Evolutionary conservation across 2,329 filamentous ascomycete species (phyloP).

Genomic region (Fusarium protoensiforme): DNA sequence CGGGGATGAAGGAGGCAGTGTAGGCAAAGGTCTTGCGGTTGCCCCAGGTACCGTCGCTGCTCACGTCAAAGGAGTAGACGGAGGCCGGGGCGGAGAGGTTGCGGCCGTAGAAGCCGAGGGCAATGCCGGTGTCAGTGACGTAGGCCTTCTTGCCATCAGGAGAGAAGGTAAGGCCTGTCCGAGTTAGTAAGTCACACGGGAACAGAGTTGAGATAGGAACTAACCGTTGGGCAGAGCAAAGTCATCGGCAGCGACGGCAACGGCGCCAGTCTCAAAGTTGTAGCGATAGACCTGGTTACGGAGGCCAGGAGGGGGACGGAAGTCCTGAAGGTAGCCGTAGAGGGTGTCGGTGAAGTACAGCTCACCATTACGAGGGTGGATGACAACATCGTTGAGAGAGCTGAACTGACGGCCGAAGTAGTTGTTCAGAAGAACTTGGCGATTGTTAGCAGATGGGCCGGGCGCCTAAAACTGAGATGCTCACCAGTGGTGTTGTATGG

Average conservation of each 20-base stretch:
- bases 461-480: neutral
- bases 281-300: conserved; percentile 70
- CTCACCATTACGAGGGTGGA: conserved; percentile 63
- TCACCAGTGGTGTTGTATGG: conserved; percentile 63
- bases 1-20: conserved; percentile 63
- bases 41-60: conserved; percentile 57
- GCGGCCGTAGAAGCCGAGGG: conserved; percentile 53
- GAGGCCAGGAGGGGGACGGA: conserved; percentile 63
- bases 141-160: conserved; percentile 65
- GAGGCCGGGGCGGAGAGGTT: conserved; percentile 56
- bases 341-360: conserved; percentile 73
- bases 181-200: neutral
- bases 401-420: conserved; percentile 70
- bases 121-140: conserved; percentile 65
- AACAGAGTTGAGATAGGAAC: neutral
- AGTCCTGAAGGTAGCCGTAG: conserved; percentile 69
- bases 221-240: conserved; percentile 65
- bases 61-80: conserved; percentile 60
- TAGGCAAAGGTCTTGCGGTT: conserved; percentile 68
- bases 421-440: conserved; percentile 63
- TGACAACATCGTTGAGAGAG: conserved; percentile 67
- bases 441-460: neutral
- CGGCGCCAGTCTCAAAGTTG: conserved; percentile 59
- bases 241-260: conserved; percentile 67
- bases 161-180: conserved; percentile 63